Base-by-base conservation (phyloP, 139 green algal species). In the Nannochloris sp. region DNA sequence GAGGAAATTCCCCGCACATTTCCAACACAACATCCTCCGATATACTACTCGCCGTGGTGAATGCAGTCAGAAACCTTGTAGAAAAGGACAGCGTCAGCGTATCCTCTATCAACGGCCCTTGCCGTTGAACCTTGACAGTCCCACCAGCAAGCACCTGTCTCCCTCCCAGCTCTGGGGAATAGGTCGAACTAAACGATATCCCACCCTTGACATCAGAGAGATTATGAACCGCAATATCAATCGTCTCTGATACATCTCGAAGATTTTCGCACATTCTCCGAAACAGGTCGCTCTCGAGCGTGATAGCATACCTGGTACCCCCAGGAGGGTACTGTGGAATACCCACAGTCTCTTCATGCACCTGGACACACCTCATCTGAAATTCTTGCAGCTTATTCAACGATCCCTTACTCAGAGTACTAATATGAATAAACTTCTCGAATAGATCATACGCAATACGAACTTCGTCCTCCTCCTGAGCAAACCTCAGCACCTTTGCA, bases 281-380 rank as follows among this genome's bases (percentile, higher is more conserved):
- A 73, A 97, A 98, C 72, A 98, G 91, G 2, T 62, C 44, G 3
- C 87, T 74, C 12, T 93, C 86, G 85, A 97, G 91, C 53, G 71
- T 84, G 12, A 97, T 80, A 20, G 76, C 71, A 73, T 96, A 96
- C 37, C 89, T 82, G 2, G 16, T 23, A 20, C 46, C 12, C 33
- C 33, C 33, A 40, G 33, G 33, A 40, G 33, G 46, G 28, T 84
- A 91, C 62, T 98, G 91, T 1, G 72, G 94, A 61, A 99, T 97
- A 61, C 90, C 89, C 50, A 99, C 72, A 71, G 97, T 90, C 78
- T 99, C 94, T 59, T 75, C 90, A 75, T 98, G 91, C 50, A 99
- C 98, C 63, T 95, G 89, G 91, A 99, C 97, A 8, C 97, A 79
- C 81, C 97, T 97, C 2, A 99, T 69, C 66, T 99, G 89, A 74